phyloP scores from a whole-genome alignment of 768 basidiomycete genomes.

The Mycena kentingensis region DNA sequence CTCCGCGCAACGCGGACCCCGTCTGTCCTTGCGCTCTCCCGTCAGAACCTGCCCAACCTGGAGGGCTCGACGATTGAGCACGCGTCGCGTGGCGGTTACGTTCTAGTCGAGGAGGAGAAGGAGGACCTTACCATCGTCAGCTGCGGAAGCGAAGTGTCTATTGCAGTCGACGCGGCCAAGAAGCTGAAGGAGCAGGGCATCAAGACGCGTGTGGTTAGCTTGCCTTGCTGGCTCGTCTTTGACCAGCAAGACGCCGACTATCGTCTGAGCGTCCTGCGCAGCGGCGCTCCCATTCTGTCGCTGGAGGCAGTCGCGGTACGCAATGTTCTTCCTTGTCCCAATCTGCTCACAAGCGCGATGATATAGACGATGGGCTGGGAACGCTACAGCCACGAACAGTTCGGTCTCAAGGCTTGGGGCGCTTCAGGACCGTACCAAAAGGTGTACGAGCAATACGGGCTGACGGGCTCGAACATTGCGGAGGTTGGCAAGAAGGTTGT shows the following conservation, averaged over 20 bases:
- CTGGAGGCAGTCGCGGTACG: conserved; percentile 74
- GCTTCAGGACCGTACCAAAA: conserved; percentile 88
- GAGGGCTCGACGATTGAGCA: conserved; percentile 85
- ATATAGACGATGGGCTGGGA: conserved; percentile 77
- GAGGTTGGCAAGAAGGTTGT: conserved; percentile 82
- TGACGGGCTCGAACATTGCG: conserved; percentile 81
- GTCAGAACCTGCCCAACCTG: conserved; percentile 92
- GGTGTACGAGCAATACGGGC: conserved; percentile 89
- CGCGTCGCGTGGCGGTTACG: conserved; percentile 85
- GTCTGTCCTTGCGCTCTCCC: conserved; percentile 79
- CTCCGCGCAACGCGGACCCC: conserved; percentile 76
- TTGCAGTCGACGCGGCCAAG: conserved; percentile 84
- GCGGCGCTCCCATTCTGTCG: conserved; percentile 86
- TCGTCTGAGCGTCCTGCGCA: conserved; percentile 80
- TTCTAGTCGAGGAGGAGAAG: conserved; percentile 74
- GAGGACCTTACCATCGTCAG: conserved; percentile 91
- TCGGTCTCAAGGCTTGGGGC: conserved; percentile 75
- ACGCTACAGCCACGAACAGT: conserved; percentile 90
- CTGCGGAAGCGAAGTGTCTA: conserved; percentile 85
- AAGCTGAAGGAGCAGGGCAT: conserved; percentile 76
- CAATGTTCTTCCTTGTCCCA: not conserved
- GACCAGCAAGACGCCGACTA: conserved; percentile 82
- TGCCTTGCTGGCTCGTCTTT: conserved; percentile 90
- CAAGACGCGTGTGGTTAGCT: conserved; percentile 79
- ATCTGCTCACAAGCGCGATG: conserved; percentile 21